These are phyloP conservation scores for Leccinum longicurvipes DNA, from an alignment of 768 basidiomycete species.

Conservation along the genomic window DNA sequence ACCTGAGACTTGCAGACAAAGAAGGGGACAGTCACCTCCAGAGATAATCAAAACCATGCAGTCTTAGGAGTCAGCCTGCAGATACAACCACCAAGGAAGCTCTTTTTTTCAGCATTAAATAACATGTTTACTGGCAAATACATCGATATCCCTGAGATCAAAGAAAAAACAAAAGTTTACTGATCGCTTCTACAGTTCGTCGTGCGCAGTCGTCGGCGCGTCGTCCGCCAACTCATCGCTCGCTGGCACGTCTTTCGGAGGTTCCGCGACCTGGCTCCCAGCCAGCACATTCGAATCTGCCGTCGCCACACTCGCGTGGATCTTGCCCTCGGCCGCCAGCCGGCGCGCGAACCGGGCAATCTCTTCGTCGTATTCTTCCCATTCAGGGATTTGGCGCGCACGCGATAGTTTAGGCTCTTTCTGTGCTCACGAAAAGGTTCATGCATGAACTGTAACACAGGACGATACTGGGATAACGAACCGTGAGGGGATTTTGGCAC, in stretches of 20 bases:
- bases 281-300: constrained; percentile 71
- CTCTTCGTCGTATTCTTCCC: constrained; percentile 92
- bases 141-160: neutral
- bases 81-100: neutral
- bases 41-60: neutral
- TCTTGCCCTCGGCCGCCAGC: constrained; percentile 66
- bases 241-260: neutral
- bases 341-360: constrained; percentile 79
- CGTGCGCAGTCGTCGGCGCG: neutral
- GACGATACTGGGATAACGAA: constrained; percentile 34
- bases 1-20: constrained; percentile 1
- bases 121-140: neutral
- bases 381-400: constrained; percentile 94
- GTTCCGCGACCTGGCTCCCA: constrained; percentile 20
- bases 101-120: neutral
- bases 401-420: constrained; percentile 96
- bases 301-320: constrained; percentile 62
- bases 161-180: neutral
- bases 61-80: neutral
- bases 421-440: constrained; percentile 37
- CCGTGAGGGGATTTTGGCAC: constrained; percentile 94
- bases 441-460: neutral
- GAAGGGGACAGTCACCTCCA: neutral
- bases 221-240: neutral
- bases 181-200: constrained; percentile 1